phyloP scores from a whole-genome alignment of 2,329 filamentous ascomycete species.

The Cyphellophora europaea region DNA sequence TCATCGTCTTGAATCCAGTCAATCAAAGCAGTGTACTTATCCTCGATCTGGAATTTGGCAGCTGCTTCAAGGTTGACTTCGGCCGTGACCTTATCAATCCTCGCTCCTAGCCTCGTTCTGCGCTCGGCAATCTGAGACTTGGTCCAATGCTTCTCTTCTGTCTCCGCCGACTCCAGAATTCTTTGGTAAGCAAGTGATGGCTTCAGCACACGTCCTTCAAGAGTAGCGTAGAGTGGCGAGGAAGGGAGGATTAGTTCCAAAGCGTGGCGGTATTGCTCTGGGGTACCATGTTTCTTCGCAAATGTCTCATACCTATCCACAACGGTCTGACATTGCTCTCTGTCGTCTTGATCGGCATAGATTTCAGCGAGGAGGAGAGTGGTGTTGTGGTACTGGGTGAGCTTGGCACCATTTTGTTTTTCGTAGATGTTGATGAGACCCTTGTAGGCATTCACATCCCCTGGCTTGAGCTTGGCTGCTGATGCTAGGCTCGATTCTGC shows the following conservation, averaged over 20 bases:
- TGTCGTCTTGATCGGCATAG: conserved; percentile 56
- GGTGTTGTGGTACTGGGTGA: conserved; percentile 66
- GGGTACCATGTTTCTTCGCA: conserved; percentile 62
- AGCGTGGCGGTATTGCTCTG: conserved; percentile 64
- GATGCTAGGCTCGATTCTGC: conserved; percentile 67
- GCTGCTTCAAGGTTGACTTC: conserved; percentile 86
- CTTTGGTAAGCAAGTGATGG: conserved; percentile 73
- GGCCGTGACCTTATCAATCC: conserved; percentile 68
- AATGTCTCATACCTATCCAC: conserved; percentile 74
- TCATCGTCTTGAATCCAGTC: conserved; percentile 88
- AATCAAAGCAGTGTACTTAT: conserved; percentile 72
- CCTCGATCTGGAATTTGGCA: conserved; percentile 64
- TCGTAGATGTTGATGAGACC: conserved; percentile 81
- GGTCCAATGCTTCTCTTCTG: conserved; percentile 79
- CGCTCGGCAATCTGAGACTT: conserved; percentile 85
- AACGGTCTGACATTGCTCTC: conserved; percentile 49
- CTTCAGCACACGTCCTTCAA: conserved; percentile 75
- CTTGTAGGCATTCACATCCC: conserved; percentile 81
- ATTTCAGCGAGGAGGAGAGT: conserved; percentile 66
- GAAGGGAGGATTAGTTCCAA: conserved; percentile 69
- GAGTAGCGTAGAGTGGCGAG: conserved; percentile 67
- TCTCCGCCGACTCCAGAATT: conserved; percentile 73
- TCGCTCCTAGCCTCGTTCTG: conserved; percentile 76
- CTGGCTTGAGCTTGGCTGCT: conserved; percentile 61
- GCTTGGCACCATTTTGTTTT: conserved; percentile 58